Conservation (phyloP, 176 grass and related monocot species). For the Urochloa ruziziensis region DNA sequence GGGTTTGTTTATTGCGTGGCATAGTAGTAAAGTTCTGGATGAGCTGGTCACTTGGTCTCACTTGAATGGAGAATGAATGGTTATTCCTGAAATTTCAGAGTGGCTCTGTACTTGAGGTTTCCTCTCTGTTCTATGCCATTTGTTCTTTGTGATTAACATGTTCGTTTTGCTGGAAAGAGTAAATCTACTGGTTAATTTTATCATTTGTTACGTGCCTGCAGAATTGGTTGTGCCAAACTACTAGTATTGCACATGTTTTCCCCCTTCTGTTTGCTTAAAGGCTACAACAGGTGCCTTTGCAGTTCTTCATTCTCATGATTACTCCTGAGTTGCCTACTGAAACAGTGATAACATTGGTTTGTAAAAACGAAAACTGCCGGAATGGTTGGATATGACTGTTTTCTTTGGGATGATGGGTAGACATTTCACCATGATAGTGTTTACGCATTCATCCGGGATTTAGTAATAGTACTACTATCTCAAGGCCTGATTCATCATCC, state of each 20-base stretch:
- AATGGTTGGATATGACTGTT: too few species aligned
- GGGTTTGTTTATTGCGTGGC: too few species aligned
- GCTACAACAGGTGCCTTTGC: too few species aligned
- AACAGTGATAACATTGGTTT: not conserved
- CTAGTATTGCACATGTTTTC: too few species aligned
- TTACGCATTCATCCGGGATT: not conserved
- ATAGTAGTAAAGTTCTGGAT: not conserved
- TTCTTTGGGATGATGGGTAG: too few species aligned
- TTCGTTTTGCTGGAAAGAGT: not conserved
- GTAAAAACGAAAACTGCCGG: not conserved
- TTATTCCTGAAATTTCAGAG: fast-evolving
- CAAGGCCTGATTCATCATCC: not conserved
- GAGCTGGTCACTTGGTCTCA: not conserved
- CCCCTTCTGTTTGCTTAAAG: too few species aligned
- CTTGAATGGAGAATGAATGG: not conserved
- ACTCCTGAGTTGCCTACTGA: too few species aligned
- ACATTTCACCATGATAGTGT: not conserved
- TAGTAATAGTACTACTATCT: not conserved
- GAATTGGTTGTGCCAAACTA: not conserved
- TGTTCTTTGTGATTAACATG: not conserved
- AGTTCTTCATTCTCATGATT: too few species aligned
- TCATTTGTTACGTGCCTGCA: not conserved
- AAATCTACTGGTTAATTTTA: not conserved
- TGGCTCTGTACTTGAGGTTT: not conserved
- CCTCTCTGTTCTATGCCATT: not conserved